Evolutionary conservation across 495 filamentous ascomycete genomes (phyloP), one percentile per base, ranked within the genome.

Genomic region (Chlorociboria aeruginascens): DNA sequence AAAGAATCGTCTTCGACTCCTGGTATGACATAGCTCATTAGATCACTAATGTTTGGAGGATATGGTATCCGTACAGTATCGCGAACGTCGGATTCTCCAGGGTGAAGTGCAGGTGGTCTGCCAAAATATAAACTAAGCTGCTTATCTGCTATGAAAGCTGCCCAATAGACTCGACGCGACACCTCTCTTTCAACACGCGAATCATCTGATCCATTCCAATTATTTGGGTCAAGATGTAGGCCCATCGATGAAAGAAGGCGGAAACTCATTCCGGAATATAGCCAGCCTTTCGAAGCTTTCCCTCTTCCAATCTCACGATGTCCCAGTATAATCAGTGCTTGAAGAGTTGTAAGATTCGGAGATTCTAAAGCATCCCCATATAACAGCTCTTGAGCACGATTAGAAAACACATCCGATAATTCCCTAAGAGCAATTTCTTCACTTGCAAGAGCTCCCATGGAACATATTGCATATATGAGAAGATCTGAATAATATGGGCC

Each of bases 191-290:
- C 60, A 7, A 63, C 45, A 11, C 55, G 41, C 14, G 56, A 49
- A 32, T 56, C 54, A 32, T 54, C 50, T 1, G 54, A 51, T 2
- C 45, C 51, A 49, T 60, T 53, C 58, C 58, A 65, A 43, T 65
- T 61, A 20, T 42, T 60, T 10, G 62, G 62, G 32, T 65, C 62
- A n/a, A 65, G 53, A 53, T 65, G 62, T 1, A 65, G 55, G 1
- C 60, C 60, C 62, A 65, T 65, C 53, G 55, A 52, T 49, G 50
- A 52, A 1, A 55, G 51, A 9, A 63, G 52, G 14, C 57, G 50
- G 48, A 60, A 63, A 28, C 55, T 55, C 60, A 62, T 62, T 35
- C 62, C 62, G n/a, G 58, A 59, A 42, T 63, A 61, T 3, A 65
- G 30, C 62, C 62, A 65, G 11, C 58, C 60, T 48, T 63, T 65